Conservation (phyloP, 345 rosid species). For the Viola odorata region DNA sequence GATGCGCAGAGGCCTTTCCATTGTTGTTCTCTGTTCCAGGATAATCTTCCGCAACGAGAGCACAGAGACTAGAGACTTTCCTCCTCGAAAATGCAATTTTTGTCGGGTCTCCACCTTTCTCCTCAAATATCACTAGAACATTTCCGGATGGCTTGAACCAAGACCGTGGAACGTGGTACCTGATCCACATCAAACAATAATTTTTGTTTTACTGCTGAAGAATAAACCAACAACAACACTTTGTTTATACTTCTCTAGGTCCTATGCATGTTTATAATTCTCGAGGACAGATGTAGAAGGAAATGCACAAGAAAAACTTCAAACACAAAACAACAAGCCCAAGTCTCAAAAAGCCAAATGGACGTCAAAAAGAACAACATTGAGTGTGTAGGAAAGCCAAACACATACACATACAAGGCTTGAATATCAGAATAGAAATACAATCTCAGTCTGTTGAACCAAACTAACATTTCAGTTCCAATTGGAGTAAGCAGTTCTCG, state of each 20-base stretch:
- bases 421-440: no score
- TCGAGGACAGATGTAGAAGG: no score
- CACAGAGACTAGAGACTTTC: constrained; percentile 37
- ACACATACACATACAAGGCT: no score
- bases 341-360: no score
- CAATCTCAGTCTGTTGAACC: no score
- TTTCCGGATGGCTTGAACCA: constrained; percentile 93
- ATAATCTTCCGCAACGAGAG: constrained; percentile 37
- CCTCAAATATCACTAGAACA: constrained; percentile 78
- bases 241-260: not conserved
- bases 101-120: constrained; percentile 78
- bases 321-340: no score
- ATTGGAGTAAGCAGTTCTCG: no score
- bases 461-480: no score
- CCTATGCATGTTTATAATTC: not conserved
- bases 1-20: constrained; percentile 23
- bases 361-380: no score
- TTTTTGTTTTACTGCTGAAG: no score
- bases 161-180: constrained; percentile 94
- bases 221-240: not conserved
- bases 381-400: no score
- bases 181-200: constrained; percentile 10
- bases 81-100: constrained; percentile 61
- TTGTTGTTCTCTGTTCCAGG: constrained; percentile 21
- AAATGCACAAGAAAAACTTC: no score